These are phyloP conservation scores for Solanum arcanum DNA, from an alignment of 257 asterid genomes.

Conservation along the genomic window DNA sequence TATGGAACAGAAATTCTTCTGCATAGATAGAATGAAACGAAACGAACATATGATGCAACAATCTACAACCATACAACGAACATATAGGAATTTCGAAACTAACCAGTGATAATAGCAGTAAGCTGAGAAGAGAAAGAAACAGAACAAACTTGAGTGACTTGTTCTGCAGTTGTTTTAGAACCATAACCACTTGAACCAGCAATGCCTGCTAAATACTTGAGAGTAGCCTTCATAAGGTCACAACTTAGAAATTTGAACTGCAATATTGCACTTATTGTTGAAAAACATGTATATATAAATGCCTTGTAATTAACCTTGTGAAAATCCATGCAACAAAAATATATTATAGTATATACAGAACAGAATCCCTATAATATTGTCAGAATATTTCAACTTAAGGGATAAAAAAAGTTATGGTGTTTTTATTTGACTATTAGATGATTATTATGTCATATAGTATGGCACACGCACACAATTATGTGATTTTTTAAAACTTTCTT, in stretches of 20 bases:
- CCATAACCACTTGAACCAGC: slow-evolving; percentile 79
- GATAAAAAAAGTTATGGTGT: neutral
- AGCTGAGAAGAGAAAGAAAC: slow-evolving; percentile 11
- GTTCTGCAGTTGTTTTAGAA: slow-evolving; percentile 60
- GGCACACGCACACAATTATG: neutral
- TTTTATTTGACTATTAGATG: neutral
- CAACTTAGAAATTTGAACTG: neutral
- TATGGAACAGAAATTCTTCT: too few relatives aligned
- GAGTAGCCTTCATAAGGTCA: slow-evolving; percentile 44
- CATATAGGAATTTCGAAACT: neutral
- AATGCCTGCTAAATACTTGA: slow-evolving; percentile 66
- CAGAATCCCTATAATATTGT: neutral
- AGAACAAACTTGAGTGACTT: slow-evolving; percentile 34
- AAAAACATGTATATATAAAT: slow-evolving; percentile 39
- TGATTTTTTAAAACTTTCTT: neutral
- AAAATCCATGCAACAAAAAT: slow-evolving; percentile 36
- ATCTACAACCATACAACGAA: neutral
- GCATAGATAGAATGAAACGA: neutral
- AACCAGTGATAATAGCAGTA: slow-evolving; percentile 85
- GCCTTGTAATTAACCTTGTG: slow-evolving; percentile 23
- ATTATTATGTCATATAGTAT: neutral
- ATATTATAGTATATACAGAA: neutral
- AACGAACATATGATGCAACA: neutral
- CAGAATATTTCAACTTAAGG: neutral
- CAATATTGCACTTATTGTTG: slow-evolving; percentile 22